These are phyloP conservation scores for Rhododendron simsii DNA, from an alignment of 148 eudicot species.

Conservation along the genomic window DNA sequence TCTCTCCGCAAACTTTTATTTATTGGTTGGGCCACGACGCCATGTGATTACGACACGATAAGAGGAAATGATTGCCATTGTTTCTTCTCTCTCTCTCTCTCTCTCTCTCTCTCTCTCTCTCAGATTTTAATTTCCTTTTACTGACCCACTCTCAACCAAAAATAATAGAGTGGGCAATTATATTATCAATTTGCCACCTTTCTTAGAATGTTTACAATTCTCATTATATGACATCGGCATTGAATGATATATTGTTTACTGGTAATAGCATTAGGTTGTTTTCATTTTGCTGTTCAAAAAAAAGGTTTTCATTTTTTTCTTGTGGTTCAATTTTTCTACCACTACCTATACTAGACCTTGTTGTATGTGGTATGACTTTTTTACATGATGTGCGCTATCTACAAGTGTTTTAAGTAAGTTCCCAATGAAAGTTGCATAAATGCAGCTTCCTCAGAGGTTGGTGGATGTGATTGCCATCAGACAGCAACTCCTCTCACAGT, in stretches of 20 bases:
- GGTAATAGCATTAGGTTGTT: neutral
- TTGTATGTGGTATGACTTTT: neutral
- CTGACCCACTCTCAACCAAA: neutral
- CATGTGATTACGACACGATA: neutral
- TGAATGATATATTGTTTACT: neutral
- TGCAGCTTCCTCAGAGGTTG: conserved; percentile 64
- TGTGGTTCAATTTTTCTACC: neutral
- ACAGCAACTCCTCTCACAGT: conserved; percentile 90
- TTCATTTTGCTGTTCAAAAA: neutral
- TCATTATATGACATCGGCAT: neutral
- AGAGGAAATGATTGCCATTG: neutral
- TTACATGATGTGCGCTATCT: neutral
- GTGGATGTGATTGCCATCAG: conserved; percentile 61
- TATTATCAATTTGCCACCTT: neutral
- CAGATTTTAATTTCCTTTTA: neutral
- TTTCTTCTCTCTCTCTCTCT: neutral
- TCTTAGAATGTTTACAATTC: neutral
- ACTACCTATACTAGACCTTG: neutral
- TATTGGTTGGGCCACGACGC: neutral
- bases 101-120: no score
- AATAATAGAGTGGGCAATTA: neutral
- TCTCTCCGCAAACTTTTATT: neutral
- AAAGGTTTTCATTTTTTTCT: neutral
- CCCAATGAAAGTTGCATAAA: neutral
- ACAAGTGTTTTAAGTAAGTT: neutral